These are phyloP conservation scores for Nannochloris sp. DNA, from an alignment of 139 green algal genomes.

Conservation along the genomic window DNA sequence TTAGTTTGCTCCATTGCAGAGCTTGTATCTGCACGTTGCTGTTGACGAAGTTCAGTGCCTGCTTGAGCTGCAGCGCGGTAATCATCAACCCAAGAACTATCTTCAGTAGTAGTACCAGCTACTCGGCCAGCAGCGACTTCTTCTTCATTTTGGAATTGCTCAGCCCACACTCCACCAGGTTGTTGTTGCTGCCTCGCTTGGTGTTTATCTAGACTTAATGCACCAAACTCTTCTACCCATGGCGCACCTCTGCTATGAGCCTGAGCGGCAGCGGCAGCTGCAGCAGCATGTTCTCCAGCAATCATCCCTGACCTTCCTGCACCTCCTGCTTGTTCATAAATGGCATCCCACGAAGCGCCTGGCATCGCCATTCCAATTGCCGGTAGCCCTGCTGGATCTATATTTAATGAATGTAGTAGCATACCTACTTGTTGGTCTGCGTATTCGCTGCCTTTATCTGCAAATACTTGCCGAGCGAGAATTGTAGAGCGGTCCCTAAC, in stretches of 20 bases:
- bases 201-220: not conserved
- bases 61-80: not conserved
- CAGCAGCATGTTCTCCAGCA: not conserved
- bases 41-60: not conserved
- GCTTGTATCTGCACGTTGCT: not conserved
- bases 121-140: too few relatives aligned
- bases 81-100: conserved; percentile 14
- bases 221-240: conserved; percentile 29
- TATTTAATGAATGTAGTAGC: conserved; percentile 62
- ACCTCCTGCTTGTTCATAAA: conserved; percentile 6
- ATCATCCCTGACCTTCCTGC: not conserved
- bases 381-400: conserved; percentile 54
- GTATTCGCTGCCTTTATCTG: conserved; percentile 45
- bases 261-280: conserved; percentile 24
- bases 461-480: conserved; percentile 74
- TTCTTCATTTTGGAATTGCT: conserved; percentile 26
- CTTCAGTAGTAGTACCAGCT: not conserved
- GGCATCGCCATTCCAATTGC: conserved; percentile 2
- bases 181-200: conserved; percentile 1
- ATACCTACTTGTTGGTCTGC: conserved; percentile 61
- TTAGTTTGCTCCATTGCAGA: conserved; percentile 38
- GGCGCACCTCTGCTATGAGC: not conserved
- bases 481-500: conserved; percentile 74
- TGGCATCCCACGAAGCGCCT: conserved; percentile 25
- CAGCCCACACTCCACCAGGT: conserved; percentile 18